phyloP scores from a whole-genome alignment of 2,329 filamentous ascomycete species.

The Elsinoe arachidis region DNA sequence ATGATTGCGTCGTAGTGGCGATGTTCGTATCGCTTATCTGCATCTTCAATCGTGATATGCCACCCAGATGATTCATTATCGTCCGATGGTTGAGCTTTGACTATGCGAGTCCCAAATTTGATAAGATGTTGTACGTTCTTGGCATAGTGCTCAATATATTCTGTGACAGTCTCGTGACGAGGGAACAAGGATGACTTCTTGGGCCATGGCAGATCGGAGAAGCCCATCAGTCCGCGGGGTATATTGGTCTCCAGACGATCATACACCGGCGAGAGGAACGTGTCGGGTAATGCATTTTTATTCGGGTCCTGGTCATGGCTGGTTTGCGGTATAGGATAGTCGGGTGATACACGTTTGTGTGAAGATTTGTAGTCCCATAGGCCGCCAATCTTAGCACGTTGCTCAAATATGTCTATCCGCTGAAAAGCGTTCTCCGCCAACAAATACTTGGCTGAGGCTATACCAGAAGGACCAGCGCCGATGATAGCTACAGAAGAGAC shows the following conservation, averaged over 20 bases:
- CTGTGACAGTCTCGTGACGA: constrained; percentile 57
- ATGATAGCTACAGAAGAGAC: constrained; percentile 9
- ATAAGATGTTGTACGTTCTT: constrained; percentile 59
- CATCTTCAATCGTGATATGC: constrained; percentile 44
- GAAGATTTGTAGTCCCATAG: constrained; percentile 70
- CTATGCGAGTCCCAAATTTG: constrained; percentile 61
- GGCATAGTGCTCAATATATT: constrained; percentile 67
- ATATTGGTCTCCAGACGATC: constrained; percentile 79
- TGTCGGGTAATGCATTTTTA: constrained; percentile 25
- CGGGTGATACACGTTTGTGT: constrained; percentile 37
- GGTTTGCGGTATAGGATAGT: constrained; percentile 56
- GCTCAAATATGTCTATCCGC: constrained; percentile 70
- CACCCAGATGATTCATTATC: constrained; percentile 37
- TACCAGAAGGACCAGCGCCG: constrained; percentile 57
- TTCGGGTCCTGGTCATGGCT: constrained; percentile 53
- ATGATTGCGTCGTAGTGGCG: constrained; percentile 46
- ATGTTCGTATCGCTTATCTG: constrained; percentile 26
- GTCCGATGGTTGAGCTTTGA: constrained; percentile 40
- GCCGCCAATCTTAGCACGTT: constrained; percentile 67
- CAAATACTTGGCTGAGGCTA: constrained; percentile 73
- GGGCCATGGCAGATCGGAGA: constrained; percentile 51
- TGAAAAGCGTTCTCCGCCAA: constrained; percentile 61
- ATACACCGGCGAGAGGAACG: constrained; percentile 77
- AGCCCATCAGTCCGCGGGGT: constrained; percentile 69
- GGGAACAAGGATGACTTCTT: constrained; percentile 64